Percentiles rank a stretch among this genome's conserved stretches.
phyloP scores from a whole-genome alignment of 2,329 filamentous ascomycete species.

The Trichoderma pleuroti region DNA sequence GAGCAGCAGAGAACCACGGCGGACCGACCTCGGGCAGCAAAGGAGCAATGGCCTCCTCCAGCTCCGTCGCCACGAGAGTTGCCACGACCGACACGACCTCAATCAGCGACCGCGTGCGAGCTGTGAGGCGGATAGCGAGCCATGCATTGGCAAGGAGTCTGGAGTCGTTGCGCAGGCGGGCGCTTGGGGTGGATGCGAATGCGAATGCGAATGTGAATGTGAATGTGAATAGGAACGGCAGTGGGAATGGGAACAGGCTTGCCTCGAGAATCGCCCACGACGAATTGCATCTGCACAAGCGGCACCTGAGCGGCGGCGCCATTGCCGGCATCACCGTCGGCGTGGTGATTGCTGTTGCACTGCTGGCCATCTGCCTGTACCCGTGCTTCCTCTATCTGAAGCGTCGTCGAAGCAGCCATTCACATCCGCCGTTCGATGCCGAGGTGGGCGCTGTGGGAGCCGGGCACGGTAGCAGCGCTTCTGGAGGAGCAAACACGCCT shows the following conservation, averaged over 20 bases:
- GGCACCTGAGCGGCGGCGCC: constrained; percentile 33
- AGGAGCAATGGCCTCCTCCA: constrained; percentile 11
- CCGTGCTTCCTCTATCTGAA: constrained; percentile 37
- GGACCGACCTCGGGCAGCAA: background rate
- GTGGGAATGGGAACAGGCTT: background rate
- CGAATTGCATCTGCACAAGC: constrained; percentile 20
- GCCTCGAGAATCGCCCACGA: background rate
- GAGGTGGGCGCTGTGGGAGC: constrained; percentile 29
- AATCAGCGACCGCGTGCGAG: background rate
- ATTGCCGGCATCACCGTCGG: constrained; percentile 40
- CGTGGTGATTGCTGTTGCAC: constrained; percentile 31
- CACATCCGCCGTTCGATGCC: constrained; percentile 26
- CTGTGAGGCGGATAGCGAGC: background rate
- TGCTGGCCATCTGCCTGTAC: constrained; percentile 39
- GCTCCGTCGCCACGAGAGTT: background rate
- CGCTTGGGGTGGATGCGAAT: background rate
- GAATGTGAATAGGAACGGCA: background rate
- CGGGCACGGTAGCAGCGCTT: constrained; percentile 17
- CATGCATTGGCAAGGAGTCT: constrained; percentile 21
- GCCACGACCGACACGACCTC: background rate
- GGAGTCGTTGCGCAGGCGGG: constrained; percentile 16
- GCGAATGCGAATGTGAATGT: background rate
- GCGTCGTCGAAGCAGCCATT: constrained; percentile 25
- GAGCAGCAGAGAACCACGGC: background rate
- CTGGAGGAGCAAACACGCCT: constrained; percentile 20